Evolutionary conservation across 2,329 filamentous ascomycete genomes (phyloP).

Genomic region (Ampelomyces quisqualis): DNA sequence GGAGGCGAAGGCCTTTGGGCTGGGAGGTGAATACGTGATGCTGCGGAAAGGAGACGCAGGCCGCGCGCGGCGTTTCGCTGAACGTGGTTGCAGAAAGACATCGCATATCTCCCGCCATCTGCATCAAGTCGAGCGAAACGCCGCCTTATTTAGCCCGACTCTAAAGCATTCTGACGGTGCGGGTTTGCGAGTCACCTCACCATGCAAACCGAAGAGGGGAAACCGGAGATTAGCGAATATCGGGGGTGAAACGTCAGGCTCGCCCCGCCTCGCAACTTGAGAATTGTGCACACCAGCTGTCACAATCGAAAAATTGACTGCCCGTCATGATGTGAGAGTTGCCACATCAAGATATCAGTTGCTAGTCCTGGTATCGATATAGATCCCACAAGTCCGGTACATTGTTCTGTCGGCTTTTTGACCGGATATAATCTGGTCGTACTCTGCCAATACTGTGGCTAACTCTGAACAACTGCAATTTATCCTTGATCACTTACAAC

Average conservation of each 20-base stretch:
- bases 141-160: too few species aligned
- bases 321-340: too few species aligned
- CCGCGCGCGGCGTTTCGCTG: neutral
- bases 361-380: too few species aligned
- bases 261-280: neutral
- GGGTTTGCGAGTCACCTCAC: too few species aligned
- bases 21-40: conserved; percentile 31
- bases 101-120: too few species aligned
- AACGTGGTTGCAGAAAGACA: too few species aligned
- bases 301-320: neutral
- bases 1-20: conserved; percentile 38
- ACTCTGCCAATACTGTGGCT: neutral
- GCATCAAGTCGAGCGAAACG: too few species aligned
- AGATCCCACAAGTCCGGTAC: neutral
- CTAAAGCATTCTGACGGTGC: too few species aligned
- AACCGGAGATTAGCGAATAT: neutral
- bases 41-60: too few species aligned
- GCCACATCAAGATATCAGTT: too few species aligned
- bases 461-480: conserved; percentile 2
- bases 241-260: neutral
- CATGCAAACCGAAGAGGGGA: neutral
- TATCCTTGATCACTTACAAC: conserved; percentile 2
- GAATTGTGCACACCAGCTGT: too few species aligned
- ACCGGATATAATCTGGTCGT: conserved; percentile 1
- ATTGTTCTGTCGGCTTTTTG: neutral